A percentile compares a stretch with the other conserved stretches of the same genome.
Conservation (phyloP, 2,329 filamentous ascomycete species). For the Neurospora sp. region DNA sequence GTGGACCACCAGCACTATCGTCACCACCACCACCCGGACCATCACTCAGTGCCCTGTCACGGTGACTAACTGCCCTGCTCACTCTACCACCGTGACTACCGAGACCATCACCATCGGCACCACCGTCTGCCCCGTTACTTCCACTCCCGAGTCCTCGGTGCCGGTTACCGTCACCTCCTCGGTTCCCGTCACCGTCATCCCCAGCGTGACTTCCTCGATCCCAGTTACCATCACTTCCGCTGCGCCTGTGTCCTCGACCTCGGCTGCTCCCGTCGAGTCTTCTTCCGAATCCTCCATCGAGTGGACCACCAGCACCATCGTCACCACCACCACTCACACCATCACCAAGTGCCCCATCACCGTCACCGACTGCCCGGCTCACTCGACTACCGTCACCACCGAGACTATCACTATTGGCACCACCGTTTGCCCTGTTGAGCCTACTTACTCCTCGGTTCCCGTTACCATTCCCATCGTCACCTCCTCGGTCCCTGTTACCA, state of each 20-base stretch:
- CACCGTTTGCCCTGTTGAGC: constrained; percentile 16
- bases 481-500: not conserved
- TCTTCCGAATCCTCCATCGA: constrained; percentile 5
- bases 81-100: not conserved
- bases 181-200: not conserved
- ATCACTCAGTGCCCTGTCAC: constrained; percentile 23
- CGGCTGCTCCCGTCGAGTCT: not conserved
- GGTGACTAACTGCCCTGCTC: constrained; percentile 18
- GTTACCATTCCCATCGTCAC: not conserved
- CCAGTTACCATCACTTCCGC: not conserved
- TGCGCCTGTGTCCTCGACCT: not conserved
- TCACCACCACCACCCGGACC: constrained; percentile 28
- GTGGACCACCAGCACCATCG: constrained; percentile 14
- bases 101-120: not conserved
- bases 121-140: not conserved
- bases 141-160: not conserved
- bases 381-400: constrained; percentile 11
- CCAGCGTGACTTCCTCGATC: not conserved
- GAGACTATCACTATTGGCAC: constrained; percentile 13
- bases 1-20: constrained; percentile 36
- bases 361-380: constrained; percentile 13
- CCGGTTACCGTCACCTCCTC: not conserved
- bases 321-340: constrained; percentile 12
- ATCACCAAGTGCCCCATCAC: constrained; percentile 14
- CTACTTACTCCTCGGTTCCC: not conserved